phyloP scores from a whole-genome alignment of 257 asterid genomes.

The Solanum ossicruentum region DNA sequence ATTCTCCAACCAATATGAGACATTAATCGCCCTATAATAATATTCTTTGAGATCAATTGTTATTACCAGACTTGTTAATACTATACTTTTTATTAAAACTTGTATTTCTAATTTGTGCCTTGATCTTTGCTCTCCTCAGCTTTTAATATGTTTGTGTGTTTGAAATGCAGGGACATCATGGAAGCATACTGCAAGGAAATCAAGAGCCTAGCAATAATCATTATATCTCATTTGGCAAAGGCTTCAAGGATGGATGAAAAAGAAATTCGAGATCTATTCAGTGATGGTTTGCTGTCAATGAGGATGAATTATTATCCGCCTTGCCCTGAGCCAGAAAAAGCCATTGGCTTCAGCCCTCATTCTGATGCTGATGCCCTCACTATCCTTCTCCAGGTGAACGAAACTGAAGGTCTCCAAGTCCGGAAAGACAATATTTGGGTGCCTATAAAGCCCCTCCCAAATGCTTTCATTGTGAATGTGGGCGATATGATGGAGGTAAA shows the following conservation, averaged over 20 bases:
- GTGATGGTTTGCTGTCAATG: conserved; percentile 33
- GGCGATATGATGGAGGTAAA: conserved; percentile 55
- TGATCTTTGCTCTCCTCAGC: not conserved
- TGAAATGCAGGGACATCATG: conserved; percentile 15
- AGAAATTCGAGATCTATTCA: conserved; percentile 16
- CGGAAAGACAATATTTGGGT: conserved; percentile 33
- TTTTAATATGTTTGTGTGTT: not conserved
- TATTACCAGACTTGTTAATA: not conserved
- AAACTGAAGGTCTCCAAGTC: conserved; percentile 36
- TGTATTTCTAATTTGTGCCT: not conserved
- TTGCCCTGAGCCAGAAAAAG: conserved; percentile 36
- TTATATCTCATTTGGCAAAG: conserved; percentile 26
- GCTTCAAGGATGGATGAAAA: conserved; percentile 25
- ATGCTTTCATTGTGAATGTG: conserved; percentile 37
- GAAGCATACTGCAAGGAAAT: conserved; percentile 19
- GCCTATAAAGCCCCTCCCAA: conserved; percentile 18
- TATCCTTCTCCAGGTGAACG: conserved; percentile 39
- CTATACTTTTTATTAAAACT: not conserved
- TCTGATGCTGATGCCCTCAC: conserved; percentile 48
- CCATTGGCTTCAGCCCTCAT: conserved; percentile 37
- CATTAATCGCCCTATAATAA: no score
- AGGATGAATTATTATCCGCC: conserved; percentile 46
- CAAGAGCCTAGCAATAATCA: conserved; percentile 14
- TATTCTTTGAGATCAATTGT: no score
- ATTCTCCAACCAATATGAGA: no score